A percentile compares a stretch with the other conserved stretches of the same genome.
Evolutionary conservation across 495 filamentous ascomycete genomes (phyloP).

Genomic region (Penicillium desertorum): DNA sequence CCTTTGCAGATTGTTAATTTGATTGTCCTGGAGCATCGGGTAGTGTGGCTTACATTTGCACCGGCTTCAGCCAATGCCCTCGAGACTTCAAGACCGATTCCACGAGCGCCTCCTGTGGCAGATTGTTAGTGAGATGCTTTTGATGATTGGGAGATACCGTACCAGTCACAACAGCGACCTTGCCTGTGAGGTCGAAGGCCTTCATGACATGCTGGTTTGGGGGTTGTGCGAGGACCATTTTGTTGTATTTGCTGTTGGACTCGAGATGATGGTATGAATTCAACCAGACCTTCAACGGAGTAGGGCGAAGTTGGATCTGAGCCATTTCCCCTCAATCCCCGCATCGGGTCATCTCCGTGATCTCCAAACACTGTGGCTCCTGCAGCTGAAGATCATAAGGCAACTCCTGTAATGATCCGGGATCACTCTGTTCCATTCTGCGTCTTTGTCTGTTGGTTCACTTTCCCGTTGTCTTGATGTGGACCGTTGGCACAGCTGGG

Average conservation of each 20-base stretch:
- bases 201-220: slow-evolving; percentile 38
- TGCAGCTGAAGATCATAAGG: not conserved
- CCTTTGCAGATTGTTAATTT: slow-evolving; percentile 7
- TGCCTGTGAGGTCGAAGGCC: slow-evolving; percentile 38
- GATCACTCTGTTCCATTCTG: not conserved
- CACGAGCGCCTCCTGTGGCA: slow-evolving; percentile 64
- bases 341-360: slow-evolving; percentile 12
- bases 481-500: not conserved
- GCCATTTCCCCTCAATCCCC: slow-evolving; percentile 4
- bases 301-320: not conserved
- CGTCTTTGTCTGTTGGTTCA: not conserved
- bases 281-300: not conserved
- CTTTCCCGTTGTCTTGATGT: not conserved
- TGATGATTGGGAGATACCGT: not conserved
- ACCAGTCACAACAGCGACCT: slow-evolving; percentile 40
- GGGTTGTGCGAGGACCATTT: slow-evolving; percentile 43
- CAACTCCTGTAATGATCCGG: not conserved
- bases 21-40: not conserved
- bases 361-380: not conserved
- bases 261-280: not conserved
- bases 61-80: slow-evolving; percentile 74
- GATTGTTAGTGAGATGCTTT: not conserved
- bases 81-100: slow-evolving; percentile 76
- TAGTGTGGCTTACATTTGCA: slow-evolving; percentile 52
- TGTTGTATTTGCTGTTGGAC: slow-evolving; percentile 1